These are phyloP conservation scores for Alternaria sp. DNA, from an alignment of 2,329 filamentous ascomycete species.

Conservation along the genomic window DNA sequence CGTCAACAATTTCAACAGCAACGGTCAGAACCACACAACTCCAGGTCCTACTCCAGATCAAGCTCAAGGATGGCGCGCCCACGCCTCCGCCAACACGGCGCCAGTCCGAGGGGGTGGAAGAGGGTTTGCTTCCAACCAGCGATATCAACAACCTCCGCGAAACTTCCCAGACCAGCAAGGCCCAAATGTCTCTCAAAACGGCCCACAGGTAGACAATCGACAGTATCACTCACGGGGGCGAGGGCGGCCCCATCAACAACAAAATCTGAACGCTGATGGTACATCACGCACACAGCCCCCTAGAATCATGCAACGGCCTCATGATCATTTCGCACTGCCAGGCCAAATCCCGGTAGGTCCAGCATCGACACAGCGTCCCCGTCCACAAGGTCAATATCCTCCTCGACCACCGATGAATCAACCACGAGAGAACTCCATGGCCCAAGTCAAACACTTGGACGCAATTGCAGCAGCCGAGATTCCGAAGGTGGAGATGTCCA, in stretches of 20 bases:
- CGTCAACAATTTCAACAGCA: slow-evolving; percentile 13
- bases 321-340: slow-evolving; percentile 8
- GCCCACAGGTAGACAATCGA: not conserved
- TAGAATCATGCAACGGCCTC: slow-evolving; percentile 31
- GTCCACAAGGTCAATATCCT: slow-evolving; percentile 16
- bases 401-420: slow-evolving; percentile 23
- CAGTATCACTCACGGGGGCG: not conserved
- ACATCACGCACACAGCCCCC: slow-evolving; percentile 11
- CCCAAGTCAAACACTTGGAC: slow-evolving; percentile 53
- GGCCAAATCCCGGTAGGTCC: slow-evolving; percentile 5
- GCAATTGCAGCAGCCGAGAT: slow-evolving; percentile 56
- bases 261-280: not conserved
- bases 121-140: slow-evolving; percentile 10
- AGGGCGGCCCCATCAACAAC: slow-evolving; percentile 6
- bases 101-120: slow-evolving; percentile 16
- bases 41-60: slow-evolving; percentile 18
- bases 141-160: slow-evolving; percentile 12
- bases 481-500: slow-evolving; percentile 66
- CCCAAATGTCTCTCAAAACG: slow-evolving; percentile 2
- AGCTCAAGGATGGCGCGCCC: slow-evolving; percentile 9
- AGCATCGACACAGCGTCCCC: slow-evolving; percentile 14
- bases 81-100: slow-evolving; percentile 1
- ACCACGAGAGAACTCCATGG: slow-evolving; percentile 32
- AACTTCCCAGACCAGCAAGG: slow-evolving; percentile 6
- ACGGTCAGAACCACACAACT: slow-evolving; percentile 1